Evolutionary conservation across 371 early-diverging fungal species (phyloP).

Genomic region (Cokeromyces recurvatus): DNA sequence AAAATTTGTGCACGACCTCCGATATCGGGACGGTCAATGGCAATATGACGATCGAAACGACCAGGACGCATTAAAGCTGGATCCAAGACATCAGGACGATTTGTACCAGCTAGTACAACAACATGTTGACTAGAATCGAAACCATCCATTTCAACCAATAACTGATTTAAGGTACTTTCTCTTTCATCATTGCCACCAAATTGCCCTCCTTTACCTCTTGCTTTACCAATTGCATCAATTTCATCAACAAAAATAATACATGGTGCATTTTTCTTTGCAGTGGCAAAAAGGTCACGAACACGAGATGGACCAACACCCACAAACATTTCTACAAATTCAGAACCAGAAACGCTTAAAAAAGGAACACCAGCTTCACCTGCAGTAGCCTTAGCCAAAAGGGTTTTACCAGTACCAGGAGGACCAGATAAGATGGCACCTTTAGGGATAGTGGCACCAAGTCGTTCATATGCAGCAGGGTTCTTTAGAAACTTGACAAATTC

Average conservation of each 20-base stretch:
- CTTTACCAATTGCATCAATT: conserved; percentile 99
- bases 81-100: conserved; percentile 90
- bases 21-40: conserved; percentile 94
- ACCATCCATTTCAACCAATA: conserved; percentile 99
- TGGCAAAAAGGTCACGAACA: conserved; percentile 95
- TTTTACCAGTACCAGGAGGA: conserved; percentile 99
- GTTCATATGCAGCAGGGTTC: conserved; percentile 94
- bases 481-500: conserved; percentile 99
- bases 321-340: conserved; percentile 99
- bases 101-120: conserved; percentile 92
- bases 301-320: conserved; percentile 98
- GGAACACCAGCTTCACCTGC: conserved; percentile 99
- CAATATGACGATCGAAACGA: conserved; percentile 97
- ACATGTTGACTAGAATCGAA: conserved; percentile 89
- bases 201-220: conserved; percentile 88
- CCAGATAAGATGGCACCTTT: conserved; percentile 97
- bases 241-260: conserved; percentile 99
- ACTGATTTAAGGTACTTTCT: conserved; percentile 95
- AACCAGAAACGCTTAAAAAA: conserved; percentile 97
- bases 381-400: conserved; percentile 97
- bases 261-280: conserved; percentile 95
- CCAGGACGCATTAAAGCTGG: conserved; percentile 95
- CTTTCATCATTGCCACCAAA: conserved; percentile 97
- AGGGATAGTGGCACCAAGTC: conserved; percentile 99
- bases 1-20: conserved; percentile 94